phyloP scores from a whole-genome alignment of 345 rosid genomes.

The Hibiscus trionum region DNA sequence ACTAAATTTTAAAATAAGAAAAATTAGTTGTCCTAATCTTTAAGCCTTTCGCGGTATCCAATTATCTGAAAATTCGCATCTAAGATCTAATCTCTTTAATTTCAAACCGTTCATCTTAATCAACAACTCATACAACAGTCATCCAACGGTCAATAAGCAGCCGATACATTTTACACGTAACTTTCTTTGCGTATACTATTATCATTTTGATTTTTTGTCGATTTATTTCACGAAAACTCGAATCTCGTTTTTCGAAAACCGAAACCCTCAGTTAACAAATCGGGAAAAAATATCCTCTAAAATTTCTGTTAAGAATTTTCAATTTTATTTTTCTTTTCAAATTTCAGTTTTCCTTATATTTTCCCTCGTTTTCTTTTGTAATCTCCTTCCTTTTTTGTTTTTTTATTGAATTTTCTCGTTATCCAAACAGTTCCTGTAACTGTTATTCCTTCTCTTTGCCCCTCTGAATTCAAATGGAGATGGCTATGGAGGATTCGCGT shows the following conservation, averaged over 20 bases:
- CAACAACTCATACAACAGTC: not conserved
- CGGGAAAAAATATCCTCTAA: not conserved
- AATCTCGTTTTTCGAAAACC: not conserved
- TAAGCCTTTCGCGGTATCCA: not conserved
- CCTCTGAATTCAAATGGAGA: slow-evolving; percentile 1
- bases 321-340: not conserved
- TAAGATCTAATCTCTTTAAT: not conserved
- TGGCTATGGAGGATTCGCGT: slow-evolving; percentile 2
- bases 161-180: not conserved
- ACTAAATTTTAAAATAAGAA: not conserved
- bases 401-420: not conserved
- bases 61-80: slow-evolving; percentile 1
- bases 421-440: slow-evolving; percentile 10
- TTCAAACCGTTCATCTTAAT: slow-evolving; percentile 4
- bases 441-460: not conserved
- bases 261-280: not conserved
- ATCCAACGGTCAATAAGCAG: not conserved
- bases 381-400: not conserved
- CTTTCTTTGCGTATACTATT: not conserved
- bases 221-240: not conserved
- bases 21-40: not conserved
- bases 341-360: not conserved
- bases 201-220: not conserved
- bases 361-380: slow-evolving; percentile 8
- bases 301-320: slow-evolving; percentile 15